These are phyloP conservation scores for Wallemia ichthyophaga DNA, from an alignment of 1,284 basidiomycete species.

Conservation along the genomic window DNA sequence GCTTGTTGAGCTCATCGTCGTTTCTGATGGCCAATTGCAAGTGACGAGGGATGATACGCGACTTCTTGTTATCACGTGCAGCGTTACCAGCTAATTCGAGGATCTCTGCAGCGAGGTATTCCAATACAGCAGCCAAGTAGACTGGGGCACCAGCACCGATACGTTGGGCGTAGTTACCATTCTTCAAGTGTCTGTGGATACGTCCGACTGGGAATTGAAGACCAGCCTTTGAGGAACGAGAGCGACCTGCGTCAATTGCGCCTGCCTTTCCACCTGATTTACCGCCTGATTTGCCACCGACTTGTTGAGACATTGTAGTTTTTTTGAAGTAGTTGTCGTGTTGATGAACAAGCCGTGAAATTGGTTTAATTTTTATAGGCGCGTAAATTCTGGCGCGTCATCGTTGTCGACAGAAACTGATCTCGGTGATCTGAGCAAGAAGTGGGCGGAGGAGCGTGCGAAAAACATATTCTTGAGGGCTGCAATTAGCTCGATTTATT, in stretches of 20 bases:
- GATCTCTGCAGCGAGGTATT: slow-evolving; percentile 71
- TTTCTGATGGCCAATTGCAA: slow-evolving; percentile 79
- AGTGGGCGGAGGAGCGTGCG: too few species aligned
- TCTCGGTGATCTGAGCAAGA: background rate
- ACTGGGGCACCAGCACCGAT: slow-evolving; percentile 78
- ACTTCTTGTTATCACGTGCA: slow-evolving; percentile 78
- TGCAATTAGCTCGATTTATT: too few species aligned
- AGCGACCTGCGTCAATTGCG: slow-evolving; percentile 23
- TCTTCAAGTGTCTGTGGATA: slow-evolving; percentile 82
- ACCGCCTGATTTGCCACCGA: slow-evolving; percentile 10
- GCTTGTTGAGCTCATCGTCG: slow-evolving; percentile 64
- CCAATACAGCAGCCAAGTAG: slow-evolving; percentile 66
- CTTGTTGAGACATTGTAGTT: background rate
- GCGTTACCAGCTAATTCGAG: slow-evolving; percentile 78
- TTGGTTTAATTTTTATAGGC: background rate
- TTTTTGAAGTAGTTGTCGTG: background rate
- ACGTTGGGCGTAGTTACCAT: slow-evolving; percentile 52
- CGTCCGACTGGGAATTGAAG: slow-evolving; percentile 62
- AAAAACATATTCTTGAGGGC: too few species aligned
- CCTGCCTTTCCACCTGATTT: slow-evolving; percentile 19
- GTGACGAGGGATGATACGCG: slow-evolving; percentile 85
- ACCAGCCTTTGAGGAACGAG: slow-evolving; percentile 45
- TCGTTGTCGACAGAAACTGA: background rate
- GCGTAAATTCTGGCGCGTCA: background rate
- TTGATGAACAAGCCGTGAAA: background rate